Conservation (phyloP, 768 basidiomycete genomes). For the Sutorius australiensis region DNA sequence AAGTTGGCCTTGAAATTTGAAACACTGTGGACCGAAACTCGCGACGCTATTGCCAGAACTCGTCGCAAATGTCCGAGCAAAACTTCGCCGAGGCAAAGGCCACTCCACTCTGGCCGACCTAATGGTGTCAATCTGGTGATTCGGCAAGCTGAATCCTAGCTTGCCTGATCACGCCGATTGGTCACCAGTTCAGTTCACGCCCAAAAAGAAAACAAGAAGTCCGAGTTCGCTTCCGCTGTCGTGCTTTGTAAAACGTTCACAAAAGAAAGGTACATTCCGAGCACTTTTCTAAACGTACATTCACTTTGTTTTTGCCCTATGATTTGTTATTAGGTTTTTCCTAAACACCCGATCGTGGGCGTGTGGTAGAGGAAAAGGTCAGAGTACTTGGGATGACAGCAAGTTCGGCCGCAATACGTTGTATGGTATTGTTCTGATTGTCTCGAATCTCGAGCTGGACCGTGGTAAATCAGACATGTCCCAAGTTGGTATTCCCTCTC, state of each 20-base stretch:
- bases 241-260: neutral
- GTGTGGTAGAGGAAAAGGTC: neutral
- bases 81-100: too few species aligned
- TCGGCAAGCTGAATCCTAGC: neutral
- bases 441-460: neutral
- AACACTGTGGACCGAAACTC: too few species aligned
- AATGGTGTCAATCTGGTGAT: neutral
- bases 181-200: neutral
- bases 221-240: neutral
- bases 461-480: neutral
- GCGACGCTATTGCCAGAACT: too few species aligned
- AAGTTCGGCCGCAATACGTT: neutral
- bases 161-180: neutral
- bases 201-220: neutral
- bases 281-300: neutral
- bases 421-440: neutral
- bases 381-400: neutral
- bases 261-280: neutral
- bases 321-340: neutral
- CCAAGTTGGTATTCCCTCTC: too few species aligned
- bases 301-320: neutral
- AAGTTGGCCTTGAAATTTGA: too few species aligned
- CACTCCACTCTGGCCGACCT: neutral
- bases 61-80: too few species aligned
- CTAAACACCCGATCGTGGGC: neutral